Evolutionary conservation across 2,329 filamentous ascomycete species (phyloP), one percentile per base, ranked within the genome.

Genomic region (Lecanicillium sp.): DNA sequence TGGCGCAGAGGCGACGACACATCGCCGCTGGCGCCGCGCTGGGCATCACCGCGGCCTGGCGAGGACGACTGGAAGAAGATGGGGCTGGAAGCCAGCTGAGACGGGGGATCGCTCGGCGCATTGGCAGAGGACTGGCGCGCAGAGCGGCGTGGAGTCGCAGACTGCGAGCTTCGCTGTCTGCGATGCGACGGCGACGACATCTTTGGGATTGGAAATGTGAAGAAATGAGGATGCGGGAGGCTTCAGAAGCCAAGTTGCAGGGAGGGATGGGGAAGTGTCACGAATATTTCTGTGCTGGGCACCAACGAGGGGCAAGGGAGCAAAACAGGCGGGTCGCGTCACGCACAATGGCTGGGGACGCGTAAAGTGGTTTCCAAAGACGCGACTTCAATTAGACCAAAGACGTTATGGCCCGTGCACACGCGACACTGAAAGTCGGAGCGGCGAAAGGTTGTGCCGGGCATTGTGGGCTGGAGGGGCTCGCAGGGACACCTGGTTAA

Each of bases 21-120:
- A 44, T 70, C 65, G 37, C 59, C 57, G 33, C 60, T 61, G 7
- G 60, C 61, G 26, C 53, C 62, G 57, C 64, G 56, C 10, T 58
- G 58, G 24, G 52, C 57, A n/a, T 56, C 58, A 8, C 45, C 52
- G 1, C 62, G 58, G 12, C 58, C 56, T 2, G 71, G 67, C 6
- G 73, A 71, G 9, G 73, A 70, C 2, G 74, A 80, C 58, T 77
- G 80, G 66, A 83, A 94, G 66, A 87, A 87, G 54, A 95, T 74
- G 33, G 90, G 90, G 50, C 90, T 95, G 4, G 89, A 93, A 5
- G 80, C 79, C 52, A 83, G 71, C 56, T 75, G 72, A 19, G 74
- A 73, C 19, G 67, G 56, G 27, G 70, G 68, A 43, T 64, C 67
- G 43, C 72, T 71, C 52, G 76, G 75, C 44, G 74, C 77, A 36